A percentile compares a stretch with the other conserved stretches of the same genome.
phyloP scores from a whole-genome alignment of 164 flowering plant species.

The Tetrastigma voinierianum region DNA sequence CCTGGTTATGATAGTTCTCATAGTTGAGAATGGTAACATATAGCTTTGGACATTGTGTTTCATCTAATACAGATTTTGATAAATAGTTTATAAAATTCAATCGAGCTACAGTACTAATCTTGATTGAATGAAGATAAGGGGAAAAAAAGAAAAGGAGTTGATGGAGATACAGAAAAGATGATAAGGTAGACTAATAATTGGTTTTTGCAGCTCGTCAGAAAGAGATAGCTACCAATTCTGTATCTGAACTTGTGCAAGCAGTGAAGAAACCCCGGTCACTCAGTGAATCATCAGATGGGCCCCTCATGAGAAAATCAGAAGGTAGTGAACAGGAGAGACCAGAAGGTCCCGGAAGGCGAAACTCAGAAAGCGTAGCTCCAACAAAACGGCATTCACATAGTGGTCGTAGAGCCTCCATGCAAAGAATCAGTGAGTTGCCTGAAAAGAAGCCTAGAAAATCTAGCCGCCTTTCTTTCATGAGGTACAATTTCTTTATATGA shows the following conservation, averaged over 20 bases:
- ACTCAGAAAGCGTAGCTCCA: constrained; percentile 53
- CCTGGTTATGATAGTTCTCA: too few species aligned
- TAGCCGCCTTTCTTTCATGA: constrained; percentile 73
- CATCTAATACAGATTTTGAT: too few species aligned
- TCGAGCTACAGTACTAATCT: too few species aligned
- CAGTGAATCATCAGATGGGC: constrained; percentile 70
- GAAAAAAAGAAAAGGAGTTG: too few species aligned
- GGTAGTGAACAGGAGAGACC: constrained; percentile 38
- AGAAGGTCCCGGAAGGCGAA: constrained; percentile 38
- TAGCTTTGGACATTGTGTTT: too few species aligned
- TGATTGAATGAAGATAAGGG: too few species aligned
- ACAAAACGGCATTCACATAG: constrained; percentile 57
- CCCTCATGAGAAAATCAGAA: constrained; percentile 60
- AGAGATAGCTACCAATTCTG: constrained; percentile 70
- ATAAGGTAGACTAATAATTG: too few species aligned
- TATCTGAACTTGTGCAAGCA: constrained; percentile 74
- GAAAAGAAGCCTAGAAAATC: constrained; percentile 76
- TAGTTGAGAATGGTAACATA: too few species aligned
- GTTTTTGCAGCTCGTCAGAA: constrained; percentile 78
- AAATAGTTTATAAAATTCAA: too few species aligned
- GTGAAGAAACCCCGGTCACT: constrained; percentile 70
- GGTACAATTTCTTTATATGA: constrained; percentile 32
- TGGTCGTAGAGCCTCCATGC: constrained; percentile 48
- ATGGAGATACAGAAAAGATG: too few species aligned
- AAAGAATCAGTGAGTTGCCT: constrained; percentile 63